phyloP scores from a whole-genome alignment of 2,329 filamentous ascomycete genomes.

The Chalaropsis ovoidea region DNA sequence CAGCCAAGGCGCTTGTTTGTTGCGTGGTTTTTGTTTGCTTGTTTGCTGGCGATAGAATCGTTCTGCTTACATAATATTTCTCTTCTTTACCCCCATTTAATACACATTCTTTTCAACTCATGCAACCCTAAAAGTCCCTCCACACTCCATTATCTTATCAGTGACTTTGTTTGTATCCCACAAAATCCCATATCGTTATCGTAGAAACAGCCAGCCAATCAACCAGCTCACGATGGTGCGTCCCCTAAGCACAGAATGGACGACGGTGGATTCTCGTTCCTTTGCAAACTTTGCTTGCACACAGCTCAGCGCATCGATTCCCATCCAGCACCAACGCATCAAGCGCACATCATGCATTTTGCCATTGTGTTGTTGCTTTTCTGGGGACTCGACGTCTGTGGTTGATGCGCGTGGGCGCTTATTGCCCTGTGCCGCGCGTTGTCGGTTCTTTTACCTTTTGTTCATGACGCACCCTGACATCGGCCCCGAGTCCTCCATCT shows the following conservation, averaged over 20 bases:
- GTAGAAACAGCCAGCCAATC: background rate
- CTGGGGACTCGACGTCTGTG: constrained; percentile 6
- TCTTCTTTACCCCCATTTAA: background rate
- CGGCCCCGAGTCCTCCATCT: background rate
- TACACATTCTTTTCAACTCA: background rate
- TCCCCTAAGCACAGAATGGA: background rate
- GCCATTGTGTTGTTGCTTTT: constrained; percentile 4
- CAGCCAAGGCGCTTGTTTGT: background rate
- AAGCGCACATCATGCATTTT: constrained; percentile 1
- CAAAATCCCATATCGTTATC: background rate
- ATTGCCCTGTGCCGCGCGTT: background rate
- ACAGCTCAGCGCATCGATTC: background rate
- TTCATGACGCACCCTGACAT: background rate
- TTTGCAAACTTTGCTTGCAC: background rate
- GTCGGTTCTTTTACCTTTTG: constrained; percentile 2
- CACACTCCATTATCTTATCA: background rate
- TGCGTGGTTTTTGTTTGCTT: background rate
- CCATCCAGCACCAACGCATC: background rate
- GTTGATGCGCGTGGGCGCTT: background rate
- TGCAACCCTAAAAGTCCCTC: background rate
- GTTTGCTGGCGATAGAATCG: background rate
- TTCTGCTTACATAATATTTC: background rate
- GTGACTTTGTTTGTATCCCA: background rate
- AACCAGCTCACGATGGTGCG: background rate
- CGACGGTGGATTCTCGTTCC: background rate